A percentile compares a stretch with the other conserved stretches of the same genome.
phyloP scores from a whole-genome alignment of 371 early-diverging fungal genomes.

The Actinomortierella wolfii region DNA sequence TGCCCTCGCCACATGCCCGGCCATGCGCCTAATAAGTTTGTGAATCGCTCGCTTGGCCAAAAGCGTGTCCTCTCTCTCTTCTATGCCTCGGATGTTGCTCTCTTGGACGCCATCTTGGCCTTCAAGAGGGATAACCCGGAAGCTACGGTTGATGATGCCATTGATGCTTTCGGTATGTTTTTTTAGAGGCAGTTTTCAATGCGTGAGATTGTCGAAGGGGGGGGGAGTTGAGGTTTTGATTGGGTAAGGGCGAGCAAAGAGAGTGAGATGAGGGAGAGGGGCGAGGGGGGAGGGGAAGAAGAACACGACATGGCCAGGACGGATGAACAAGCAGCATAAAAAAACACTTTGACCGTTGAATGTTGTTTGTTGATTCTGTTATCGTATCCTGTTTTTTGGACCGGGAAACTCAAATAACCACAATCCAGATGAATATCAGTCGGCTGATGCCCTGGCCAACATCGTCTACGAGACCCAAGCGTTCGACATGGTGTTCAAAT shows the following conservation, averaged over 20 bases:
- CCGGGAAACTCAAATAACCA: background rate
- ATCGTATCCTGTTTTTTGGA: too few relatives aligned
- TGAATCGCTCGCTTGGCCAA: constrained; percentile 21
- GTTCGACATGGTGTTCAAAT: constrained; percentile 45
- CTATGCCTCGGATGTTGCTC: constrained; percentile 29
- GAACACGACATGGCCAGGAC: too few relatives aligned
- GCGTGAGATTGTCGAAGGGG: too few relatives aligned
- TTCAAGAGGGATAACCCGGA: constrained; percentile 24
- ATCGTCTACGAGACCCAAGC: constrained; percentile 43
- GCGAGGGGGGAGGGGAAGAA: too few relatives aligned
- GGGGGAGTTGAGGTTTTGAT: too few relatives aligned
- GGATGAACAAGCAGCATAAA: too few relatives aligned
- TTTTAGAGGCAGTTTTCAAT: too few relatives aligned
- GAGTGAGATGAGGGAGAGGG: too few relatives aligned
- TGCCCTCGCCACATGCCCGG: constrained; percentile 40
- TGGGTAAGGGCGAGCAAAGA: too few relatives aligned
- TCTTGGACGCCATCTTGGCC: constrained; percentile 32
- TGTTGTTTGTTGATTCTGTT: too few relatives aligned
- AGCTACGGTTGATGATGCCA: constrained; percentile 35
- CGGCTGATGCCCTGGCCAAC: constrained; percentile 42
- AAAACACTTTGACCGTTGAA: too few relatives aligned
- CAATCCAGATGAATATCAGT: constrained; percentile 44
- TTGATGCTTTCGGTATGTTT: constrained; percentile 31
- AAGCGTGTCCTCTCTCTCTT: constrained; percentile 17
- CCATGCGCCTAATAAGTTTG: constrained; percentile 22